Base-by-base conservation (phyloP, 2,329 filamentous ascomycete species). In the Aspergillus pseudonomiae region DNA sequence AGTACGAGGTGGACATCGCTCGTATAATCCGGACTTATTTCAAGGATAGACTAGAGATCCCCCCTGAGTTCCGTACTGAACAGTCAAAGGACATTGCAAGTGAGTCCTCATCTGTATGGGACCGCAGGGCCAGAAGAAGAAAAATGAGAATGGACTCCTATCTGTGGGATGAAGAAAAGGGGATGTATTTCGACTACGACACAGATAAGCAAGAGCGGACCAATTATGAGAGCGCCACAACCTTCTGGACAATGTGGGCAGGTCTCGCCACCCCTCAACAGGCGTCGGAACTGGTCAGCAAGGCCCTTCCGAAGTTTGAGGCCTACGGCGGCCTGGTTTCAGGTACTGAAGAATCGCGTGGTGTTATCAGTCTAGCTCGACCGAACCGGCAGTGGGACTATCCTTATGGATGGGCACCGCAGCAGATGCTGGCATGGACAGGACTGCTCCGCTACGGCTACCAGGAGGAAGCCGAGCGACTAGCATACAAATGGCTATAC, bases 361-460 rank as follows among this genome's bases (percentile, higher is more conserved):
- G 95, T 46, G 82, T 84, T 36, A 83, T 97, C 65, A 89, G 91
- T 14, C 79, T 97, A 45, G 88, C 94, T 70, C 87, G 94, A 55
- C 95, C 95, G 9, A 98, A 97, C 78, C 89, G 95, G 70, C 95
- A 99, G 77, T 99, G 95, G 95, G 95, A 99, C 77, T 98, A 93
- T 76, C 95, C 95, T 0, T 98, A 95, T 75, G 95, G 95, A 64
- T 99, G 95, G 95, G 95, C 95, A 61, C 95, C 95, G 36, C 95
- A 99, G 83, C 95, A 99, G 82, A 98, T 99, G 82, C 87, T 99
- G 48, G 94, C 95, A 0, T 99, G 95, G 95, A 94, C 92, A 1
- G 95, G 94, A 3, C 83, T 99, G 63, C 86, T 93, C 72, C 90
- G 94, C 21, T 99, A 98, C 75, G 93, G 94, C 60, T 98, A 96